These are phyloP conservation scores for Sindora glabra DNA, from an alignment of 306 rosid species.

Conservation along the genomic window DNA sequence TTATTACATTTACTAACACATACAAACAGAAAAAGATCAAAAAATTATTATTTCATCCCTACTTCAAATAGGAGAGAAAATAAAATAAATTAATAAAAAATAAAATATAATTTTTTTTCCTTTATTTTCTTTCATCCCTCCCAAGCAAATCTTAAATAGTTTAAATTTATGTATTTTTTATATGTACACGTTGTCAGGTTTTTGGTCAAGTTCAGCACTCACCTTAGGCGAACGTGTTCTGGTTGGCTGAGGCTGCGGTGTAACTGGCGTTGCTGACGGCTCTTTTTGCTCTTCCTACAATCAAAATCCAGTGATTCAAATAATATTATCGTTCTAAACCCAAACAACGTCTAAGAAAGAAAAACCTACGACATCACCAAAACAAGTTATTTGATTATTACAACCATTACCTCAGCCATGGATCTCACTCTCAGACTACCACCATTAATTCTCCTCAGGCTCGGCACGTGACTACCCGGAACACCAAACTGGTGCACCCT, in stretches of 20 bases:
- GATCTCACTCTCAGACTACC: slow-evolving; percentile 16
- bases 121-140: too few relatives aligned
- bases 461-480: slow-evolving; percentile 11
- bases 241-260: neutral
- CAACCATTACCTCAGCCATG: slow-evolving; percentile 27
- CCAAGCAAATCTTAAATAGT: too few relatives aligned
- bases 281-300: slow-evolving; percentile 14
- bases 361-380: neutral
- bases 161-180: neutral
- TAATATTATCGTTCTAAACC: neutral
- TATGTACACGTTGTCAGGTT: neutral
- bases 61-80: too few relatives aligned
- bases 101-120: too few relatives aligned
- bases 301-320: neutral
- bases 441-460: slow-evolving; percentile 17
- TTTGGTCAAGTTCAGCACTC: neutral
- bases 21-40: too few relatives aligned
- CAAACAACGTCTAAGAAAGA: neutral
- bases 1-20: too few relatives aligned
- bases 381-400: neutral
- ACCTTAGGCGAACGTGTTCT: slow-evolving; percentile 10
- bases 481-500: slow-evolving; percentile 20
- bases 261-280: neutral
- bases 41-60: too few relatives aligned
- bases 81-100: too few relatives aligned